These are phyloP conservation scores for Alternaria sp. DNA, from an alignment of 2,329 filamentous ascomycete genomes.

Conservation along the genomic window DNA sequence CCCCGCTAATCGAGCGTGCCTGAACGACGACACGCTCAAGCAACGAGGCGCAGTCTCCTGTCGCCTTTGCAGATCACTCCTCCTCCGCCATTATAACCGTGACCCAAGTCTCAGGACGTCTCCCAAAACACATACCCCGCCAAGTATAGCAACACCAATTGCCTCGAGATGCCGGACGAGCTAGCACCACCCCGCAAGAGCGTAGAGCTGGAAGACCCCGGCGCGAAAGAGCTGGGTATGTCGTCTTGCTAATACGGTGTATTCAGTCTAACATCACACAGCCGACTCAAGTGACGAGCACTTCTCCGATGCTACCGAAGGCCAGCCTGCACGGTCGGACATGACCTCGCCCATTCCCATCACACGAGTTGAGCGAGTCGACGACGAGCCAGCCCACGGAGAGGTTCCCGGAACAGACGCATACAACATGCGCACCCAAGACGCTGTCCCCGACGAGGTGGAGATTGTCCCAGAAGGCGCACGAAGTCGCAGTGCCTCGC, in stretches of 20 bases:
- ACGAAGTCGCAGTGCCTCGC: slow-evolving; percentile 48
- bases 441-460: slow-evolving; percentile 69
- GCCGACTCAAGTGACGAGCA: slow-evolving; percentile 64
- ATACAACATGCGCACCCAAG: slow-evolving; percentile 63
- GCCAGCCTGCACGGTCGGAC: slow-evolving; percentile 51
- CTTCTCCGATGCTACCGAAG: slow-evolving; percentile 71
- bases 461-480: slow-evolving; percentile 59
- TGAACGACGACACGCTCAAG: slow-evolving; percentile 26
- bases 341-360: slow-evolving; percentile 63
- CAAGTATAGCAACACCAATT: not conserved
- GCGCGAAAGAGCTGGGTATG: slow-evolving; percentile 63
- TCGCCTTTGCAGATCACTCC: not conserved
- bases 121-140: not conserved
- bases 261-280: slow-evolving; percentile 18
- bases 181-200: slow-evolving; percentile 63
- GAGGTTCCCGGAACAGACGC: slow-evolving; percentile 67
- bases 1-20: slow-evolving; percentile 22
- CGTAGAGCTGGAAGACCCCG: slow-evolving; percentile 62
- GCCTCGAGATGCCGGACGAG: slow-evolving; percentile 47
- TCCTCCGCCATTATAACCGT: not conserved
- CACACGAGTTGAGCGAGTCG: slow-evolving; percentile 69
- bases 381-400: slow-evolving; percentile 64
- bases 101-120: not conserved
- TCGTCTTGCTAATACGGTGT: not conserved
- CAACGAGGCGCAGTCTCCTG: slow-evolving; percentile 24